Base-by-base conservation (phyloP, 2,329 filamentous ascomycete species). In the Fusarium floridanum region DNA sequence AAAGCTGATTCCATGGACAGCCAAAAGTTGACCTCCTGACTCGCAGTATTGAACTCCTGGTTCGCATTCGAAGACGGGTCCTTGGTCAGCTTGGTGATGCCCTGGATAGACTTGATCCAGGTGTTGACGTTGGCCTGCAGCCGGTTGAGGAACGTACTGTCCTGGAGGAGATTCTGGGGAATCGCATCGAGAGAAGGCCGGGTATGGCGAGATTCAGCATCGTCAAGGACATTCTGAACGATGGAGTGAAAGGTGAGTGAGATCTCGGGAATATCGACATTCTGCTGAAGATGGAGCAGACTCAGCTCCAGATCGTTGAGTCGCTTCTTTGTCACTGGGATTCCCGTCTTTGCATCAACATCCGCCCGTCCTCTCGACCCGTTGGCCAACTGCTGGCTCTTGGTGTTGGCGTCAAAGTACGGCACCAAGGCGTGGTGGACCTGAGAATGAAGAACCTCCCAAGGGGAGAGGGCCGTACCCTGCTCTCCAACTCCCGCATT, bases 1-100 rank as follows among this genome's bases (percentile, higher is more conserved):
- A 99, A 85, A 6, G 95, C 94, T 17, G 93, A 93, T 83, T 99
- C 97, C 94, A 99, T 98, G 2, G 95, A 97, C 61, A 99, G 84
- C 97, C 97, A 99, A 81, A 99, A 99, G 83, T 98, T 98, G 83
- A 99, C 98, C 83, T 99, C 97, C 82, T 98, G 97, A 66, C 94
- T 96, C 36, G 97, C 97, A 24, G 95, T 97, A 76, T 84, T 86
- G 68, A 86, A 86, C 66, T 86, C 85, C 71, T 86, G 85, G 64
- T 82, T 84, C 88, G 75, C 89, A 88, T 82, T 92, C 81, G 86
- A 90, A 6, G 87, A 86, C 1, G 94, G 91, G 78, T 99, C 97
- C 79, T 95, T 92, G 45, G 95, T 94, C 87, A 98, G 93, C 84
- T 97, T 97, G 43, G 97, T 99, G 77, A 98, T 97, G 57, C 93